Evolutionary conservation across 2,329 filamentous ascomycete species (phyloP).

Genomic region (Zasmidium citrigriseum): DNA sequence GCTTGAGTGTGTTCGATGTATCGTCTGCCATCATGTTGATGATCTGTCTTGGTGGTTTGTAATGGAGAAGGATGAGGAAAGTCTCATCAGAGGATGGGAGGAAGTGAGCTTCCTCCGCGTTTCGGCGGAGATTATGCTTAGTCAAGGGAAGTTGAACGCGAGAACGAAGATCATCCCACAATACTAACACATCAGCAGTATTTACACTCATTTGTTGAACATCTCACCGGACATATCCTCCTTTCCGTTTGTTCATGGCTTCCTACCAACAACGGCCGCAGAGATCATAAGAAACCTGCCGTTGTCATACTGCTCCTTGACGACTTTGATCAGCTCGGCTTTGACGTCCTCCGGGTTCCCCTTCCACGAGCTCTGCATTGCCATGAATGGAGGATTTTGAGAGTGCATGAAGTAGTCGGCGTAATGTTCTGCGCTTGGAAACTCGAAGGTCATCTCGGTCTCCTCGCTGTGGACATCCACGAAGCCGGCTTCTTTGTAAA

Average conservation of each 20-base stretch:
- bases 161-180: too few relatives aligned
- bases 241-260: neutral
- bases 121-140: neutral
- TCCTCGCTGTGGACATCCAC: slow-evolving; percentile 6
- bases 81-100: too few relatives aligned
- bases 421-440: slow-evolving; percentile 12
- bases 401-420: slow-evolving; percentile 11
- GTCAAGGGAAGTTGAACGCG: too few relatives aligned
- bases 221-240: too few relatives aligned
- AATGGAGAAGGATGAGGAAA: neutral
- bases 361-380: slow-evolving; percentile 9
- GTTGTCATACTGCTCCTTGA: slow-evolving; percentile 9
- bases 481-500: slow-evolving; percentile 7
- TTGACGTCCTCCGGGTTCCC: slow-evolving; percentile 8
- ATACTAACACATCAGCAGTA: too few relatives aligned
- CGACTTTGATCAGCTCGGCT: slow-evolving; percentile 8
- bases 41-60: neutral
- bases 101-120: neutral
- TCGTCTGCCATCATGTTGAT: neutral
- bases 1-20: neutral
- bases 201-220: too few relatives aligned
- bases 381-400: slow-evolving; percentile 10
- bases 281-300: slow-evolving; percentile 8
- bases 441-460: slow-evolving; percentile 5
- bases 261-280: slow-evolving; percentile 7